Conservation (phyloP, 306 rosid species). For the Quercus aquifolioides region DNA sequence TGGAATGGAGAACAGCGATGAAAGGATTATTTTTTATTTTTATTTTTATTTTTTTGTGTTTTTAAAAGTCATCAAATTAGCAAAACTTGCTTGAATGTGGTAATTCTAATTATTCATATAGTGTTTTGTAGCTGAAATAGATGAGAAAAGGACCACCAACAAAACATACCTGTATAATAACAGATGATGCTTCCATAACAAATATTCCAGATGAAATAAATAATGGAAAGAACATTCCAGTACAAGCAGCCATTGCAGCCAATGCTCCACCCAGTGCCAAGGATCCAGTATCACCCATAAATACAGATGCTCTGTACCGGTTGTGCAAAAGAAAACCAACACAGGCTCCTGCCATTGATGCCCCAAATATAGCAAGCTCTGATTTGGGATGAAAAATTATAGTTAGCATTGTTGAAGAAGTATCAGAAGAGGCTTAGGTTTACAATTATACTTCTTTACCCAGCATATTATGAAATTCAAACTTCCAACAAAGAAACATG, state of each 20-base stretch:
- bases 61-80: neutral
- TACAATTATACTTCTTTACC: too few species aligned
- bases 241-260: constrained; percentile 95
- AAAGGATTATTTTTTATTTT: too few species aligned
- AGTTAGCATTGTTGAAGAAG: neutral
- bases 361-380: constrained; percentile 93
- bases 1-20: too few species aligned
- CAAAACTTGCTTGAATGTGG: neutral
- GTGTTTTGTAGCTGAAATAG: neutral
- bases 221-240: constrained; percentile 94
- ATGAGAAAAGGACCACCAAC: constrained; percentile 7
- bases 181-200: constrained; percentile 62
- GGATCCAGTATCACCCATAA: constrained; percentile 91
- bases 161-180: constrained; percentile 64
- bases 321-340: constrained; percentile 95
- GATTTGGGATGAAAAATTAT: constrained; percentile 30
- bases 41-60: too few species aligned
- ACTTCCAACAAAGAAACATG: neutral
- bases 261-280: constrained; percentile 92
- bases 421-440: constrained; percentile 7
- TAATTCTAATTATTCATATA: neutral
- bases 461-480: neutral
- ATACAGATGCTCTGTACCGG: constrained; percentile 79
- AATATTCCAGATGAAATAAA: constrained; percentile 75
- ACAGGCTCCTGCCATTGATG: constrained; percentile 99